Evolutionary conservation across 139 green algal genomes (phyloP).

Genomic region (Picochlorum sp.): DNA sequence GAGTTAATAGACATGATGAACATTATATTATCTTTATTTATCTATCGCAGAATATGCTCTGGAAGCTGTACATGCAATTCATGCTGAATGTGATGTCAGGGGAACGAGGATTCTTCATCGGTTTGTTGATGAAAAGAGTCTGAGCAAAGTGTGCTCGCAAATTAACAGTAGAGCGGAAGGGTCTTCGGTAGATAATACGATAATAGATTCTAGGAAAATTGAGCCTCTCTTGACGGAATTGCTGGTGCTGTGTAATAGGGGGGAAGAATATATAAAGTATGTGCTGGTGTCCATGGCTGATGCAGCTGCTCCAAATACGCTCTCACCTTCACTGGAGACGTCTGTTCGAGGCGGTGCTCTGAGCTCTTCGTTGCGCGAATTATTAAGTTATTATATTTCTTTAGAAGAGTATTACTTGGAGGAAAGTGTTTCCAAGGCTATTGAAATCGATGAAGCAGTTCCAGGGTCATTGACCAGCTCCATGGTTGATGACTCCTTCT

Average conservation of each 20-base stretch:
- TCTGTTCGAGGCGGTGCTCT: slow-evolving; percentile 37
- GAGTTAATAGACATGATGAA: slow-evolving; percentile 44
- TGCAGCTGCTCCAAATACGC: slow-evolving; percentile 13
- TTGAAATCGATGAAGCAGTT: slow-evolving; percentile 72
- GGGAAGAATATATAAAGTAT: slow-evolving; percentile 87
- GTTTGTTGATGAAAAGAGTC: slow-evolving; percentile 54
- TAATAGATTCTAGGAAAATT: slow-evolving; percentile 43
- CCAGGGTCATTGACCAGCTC: slow-evolving; percentile 52
- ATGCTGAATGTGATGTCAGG: slow-evolving; percentile 61
- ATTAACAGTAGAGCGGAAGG: slow-evolving; percentile 22
- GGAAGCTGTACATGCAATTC: slow-evolving; percentile 18
- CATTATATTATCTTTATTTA: too few relatives aligned
- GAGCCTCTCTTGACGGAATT: slow-evolving; percentile 70
- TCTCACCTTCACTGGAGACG: slow-evolving; percentile 28
- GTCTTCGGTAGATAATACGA: background rate
- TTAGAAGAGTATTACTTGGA: slow-evolving; percentile 92
- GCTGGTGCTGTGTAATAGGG: slow-evolving; percentile 59
- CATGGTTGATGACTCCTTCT: slow-evolving; percentile 95
- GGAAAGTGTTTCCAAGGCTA: slow-evolving; percentile 74
- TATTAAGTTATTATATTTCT: slow-evolving; percentile 73
- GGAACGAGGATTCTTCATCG: slow-evolving; percentile 55
- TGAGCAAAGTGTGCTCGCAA: slow-evolving; percentile 50
- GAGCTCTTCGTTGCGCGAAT: slow-evolving; percentile 54
- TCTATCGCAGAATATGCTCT: slow-evolving; percentile 19
- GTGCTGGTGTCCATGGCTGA: slow-evolving; percentile 58